Evolutionary conservation across 345 rosid species (phyloP).

Genomic region (Eucalyptus lansdowneana): DNA sequence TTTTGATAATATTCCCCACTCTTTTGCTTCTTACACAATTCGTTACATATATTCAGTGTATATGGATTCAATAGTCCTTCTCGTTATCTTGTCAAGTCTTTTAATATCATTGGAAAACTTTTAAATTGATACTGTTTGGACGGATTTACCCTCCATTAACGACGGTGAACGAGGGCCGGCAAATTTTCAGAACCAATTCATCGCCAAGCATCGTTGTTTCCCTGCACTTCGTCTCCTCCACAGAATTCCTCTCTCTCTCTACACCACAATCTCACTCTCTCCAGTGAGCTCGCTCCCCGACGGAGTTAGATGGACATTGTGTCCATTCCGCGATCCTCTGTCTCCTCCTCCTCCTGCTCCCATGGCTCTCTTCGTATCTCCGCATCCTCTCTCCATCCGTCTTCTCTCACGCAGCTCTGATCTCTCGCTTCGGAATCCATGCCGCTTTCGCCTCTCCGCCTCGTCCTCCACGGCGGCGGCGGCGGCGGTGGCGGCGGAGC

Average conservation of each 20-base stretch:
- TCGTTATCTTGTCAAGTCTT: no score
- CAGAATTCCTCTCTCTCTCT: neutral
- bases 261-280: neutral
- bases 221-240: constrained; percentile 24
- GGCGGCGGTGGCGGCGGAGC: neutral
- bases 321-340: neutral
- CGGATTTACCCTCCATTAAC: no score
- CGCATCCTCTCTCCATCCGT: constrained; percentile 4
- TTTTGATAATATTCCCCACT: no score
- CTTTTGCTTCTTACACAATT: no score
- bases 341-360: neutral
- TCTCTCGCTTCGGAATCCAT: neutral
- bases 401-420: neutral
- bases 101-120: no score
- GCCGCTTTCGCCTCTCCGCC: constrained; percentile 1
- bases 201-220: neutral
- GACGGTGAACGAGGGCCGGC: no score
- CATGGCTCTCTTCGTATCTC: constrained; percentile 38
- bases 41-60: no score
- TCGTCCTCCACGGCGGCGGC: neutral
- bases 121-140: no score
- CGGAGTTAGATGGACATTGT: neutral
- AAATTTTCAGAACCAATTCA: neutral
- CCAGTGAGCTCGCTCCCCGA: neutral
- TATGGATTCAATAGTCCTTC: no score